phyloP scores from a whole-genome alignment of 2,329 filamentous ascomycete genomes.

The Diaporthe citrichinensis region DNA sequence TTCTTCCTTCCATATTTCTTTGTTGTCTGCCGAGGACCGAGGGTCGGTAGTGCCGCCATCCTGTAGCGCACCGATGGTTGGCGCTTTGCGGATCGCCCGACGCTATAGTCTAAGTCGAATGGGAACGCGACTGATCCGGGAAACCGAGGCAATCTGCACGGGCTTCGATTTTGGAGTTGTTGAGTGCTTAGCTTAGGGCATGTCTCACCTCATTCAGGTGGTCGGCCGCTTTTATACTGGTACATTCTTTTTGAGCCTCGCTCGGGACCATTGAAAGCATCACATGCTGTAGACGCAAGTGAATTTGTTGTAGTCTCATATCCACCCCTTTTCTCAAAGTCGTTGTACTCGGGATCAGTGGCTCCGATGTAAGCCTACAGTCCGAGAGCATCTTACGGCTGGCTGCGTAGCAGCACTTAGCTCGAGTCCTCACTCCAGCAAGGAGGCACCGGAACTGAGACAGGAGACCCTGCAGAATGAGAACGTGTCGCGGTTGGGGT shows the following conservation, averaged over 20 bases:
- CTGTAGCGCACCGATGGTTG: background rate
- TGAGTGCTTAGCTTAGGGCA: background rate
- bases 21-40: constrained; percentile 17
- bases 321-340: background rate
- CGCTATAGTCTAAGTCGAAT: constrained; percentile 12
- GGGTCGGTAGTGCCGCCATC: background rate
- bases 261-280: background rate
- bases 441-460: background rate
- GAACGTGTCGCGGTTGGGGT: background rate
- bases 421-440: background rate
- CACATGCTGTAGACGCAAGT: background rate
- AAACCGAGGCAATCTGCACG: background rate
- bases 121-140: background rate
- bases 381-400: background rate
- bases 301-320: background rate
- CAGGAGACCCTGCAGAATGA: background rate
- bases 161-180: background rate
- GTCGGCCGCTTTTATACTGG: constrained; percentile 12
- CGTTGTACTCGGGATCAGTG: too few species aligned
- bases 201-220: background rate
- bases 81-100: constrained; percentile 12
- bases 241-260: constrained; percentile 1
- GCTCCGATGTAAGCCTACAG: background rate
- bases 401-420: background rate
- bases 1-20: background rate